Evolutionary conservation across 805 yeast genomes (phyloP).

Genomic region (Wickerhamiella shivajii): DNA sequence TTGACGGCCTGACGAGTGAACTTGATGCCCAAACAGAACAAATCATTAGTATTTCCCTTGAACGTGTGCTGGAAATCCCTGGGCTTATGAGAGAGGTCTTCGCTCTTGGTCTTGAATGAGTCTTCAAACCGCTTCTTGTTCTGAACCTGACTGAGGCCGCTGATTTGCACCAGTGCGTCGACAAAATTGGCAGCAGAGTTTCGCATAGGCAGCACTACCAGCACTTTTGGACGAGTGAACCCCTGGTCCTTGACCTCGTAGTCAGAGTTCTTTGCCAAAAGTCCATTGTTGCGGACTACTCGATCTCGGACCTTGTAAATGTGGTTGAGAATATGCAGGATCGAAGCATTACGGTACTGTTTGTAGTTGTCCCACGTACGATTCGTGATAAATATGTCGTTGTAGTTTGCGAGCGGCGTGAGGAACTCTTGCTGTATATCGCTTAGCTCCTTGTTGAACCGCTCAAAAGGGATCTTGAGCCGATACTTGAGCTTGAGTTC

Average conservation of each 20-base stretch:
- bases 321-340: conserved; percentile 68
- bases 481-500: conserved; percentile 30
- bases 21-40: conserved; percentile 81
- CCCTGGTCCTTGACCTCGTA: conserved; percentile 68
- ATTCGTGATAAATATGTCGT: conserved; percentile 52
- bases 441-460: conserved; percentile 25
- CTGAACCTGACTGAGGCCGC: conserved; percentile 64
- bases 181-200: conserved; percentile 60
- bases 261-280: conserved; percentile 25
- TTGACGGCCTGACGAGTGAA: conserved; percentile 78
- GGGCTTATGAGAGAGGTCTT: conserved; percentile 47
- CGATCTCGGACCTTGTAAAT: conserved; percentile 73
- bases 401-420: conserved; percentile 56
- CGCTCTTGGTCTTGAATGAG: conserved; percentile 47
- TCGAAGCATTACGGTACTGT: conserved; percentile 46
- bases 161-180: conserved; percentile 40
- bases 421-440: conserved; percentile 38
- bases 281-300: conserved; percentile 62
- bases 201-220: conserved; percentile 74
- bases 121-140: conserved; percentile 59
- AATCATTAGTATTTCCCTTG: conserved; percentile 82
- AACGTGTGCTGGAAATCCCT: conserved; percentile 68
- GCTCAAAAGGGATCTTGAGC: conserved; percentile 22
- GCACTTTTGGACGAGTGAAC: conserved; percentile 80
- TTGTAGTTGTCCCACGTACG: conserved; percentile 34